phyloP scores from a whole-genome alignment of 169 alveolate genomes.

The Cryptosporidium sp. region DNA sequence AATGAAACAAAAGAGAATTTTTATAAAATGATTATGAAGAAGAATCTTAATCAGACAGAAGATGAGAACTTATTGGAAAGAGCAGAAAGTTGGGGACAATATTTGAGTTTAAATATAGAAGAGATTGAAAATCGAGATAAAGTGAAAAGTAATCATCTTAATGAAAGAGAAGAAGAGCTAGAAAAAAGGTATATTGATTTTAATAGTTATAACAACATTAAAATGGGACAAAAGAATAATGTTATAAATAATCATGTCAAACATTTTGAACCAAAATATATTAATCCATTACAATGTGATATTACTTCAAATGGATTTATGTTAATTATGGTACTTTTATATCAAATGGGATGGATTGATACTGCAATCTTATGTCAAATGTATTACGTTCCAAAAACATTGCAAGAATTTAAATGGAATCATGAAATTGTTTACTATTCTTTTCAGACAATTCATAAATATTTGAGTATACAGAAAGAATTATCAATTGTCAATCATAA shows the following conservation, averaged over 20 bases:
- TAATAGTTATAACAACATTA: neutral
- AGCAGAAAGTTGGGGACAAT: conserved; percentile 47
- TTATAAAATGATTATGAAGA: conserved; percentile 33
- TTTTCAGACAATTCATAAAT: conserved; percentile 37
- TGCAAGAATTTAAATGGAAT: conserved; percentile 57
- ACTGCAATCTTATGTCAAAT: conserved; percentile 46
- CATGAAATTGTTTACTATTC: conserved; percentile 70
- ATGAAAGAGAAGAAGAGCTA: neutral
- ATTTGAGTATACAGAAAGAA: conserved; percentile 46
- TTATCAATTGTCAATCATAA: conserved; percentile 9
- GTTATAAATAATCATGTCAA: neutral
- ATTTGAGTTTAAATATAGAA: conserved; percentile 22
- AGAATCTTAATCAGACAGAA: neutral
- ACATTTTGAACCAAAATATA: conserved; percentile 11
- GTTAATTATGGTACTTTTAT: conserved; percentile 47
- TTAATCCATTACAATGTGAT: conserved; percentile 70
- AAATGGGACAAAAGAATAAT: neutral
- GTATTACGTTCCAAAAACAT: conserved; percentile 44
- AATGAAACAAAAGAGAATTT: conserved; percentile 33
- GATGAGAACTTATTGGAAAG: conserved; percentile 28
- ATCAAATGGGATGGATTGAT: conserved; percentile 76
- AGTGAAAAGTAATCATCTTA: neutral
- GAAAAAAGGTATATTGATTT: neutral
- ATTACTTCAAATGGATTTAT: conserved; percentile 70
- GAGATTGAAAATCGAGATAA: neutral